Base-by-base conservation (phyloP, 2,329 filamentous ascomycete species). In the Didymosphaeria variabile region DNA sequence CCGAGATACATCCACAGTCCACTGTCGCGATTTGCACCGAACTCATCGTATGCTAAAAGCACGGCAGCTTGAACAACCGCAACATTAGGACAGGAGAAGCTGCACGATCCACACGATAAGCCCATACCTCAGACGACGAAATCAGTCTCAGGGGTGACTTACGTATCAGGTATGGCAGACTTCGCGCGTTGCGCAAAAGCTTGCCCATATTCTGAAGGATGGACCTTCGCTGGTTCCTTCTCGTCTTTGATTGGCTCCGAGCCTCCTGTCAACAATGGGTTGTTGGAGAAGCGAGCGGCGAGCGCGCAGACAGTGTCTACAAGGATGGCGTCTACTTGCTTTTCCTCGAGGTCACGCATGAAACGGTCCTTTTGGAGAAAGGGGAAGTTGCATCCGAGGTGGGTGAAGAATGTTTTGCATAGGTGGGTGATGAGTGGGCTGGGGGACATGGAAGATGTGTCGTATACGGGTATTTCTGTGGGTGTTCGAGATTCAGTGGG, bases 1-100 rank as follows among this genome's bases (percentile, higher is more conserved):
- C 93, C 93, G 1, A 97, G 83, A 72, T 96, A 97, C 92, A 97
- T 96, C 93, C 93, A 97, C 7, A 97, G 79, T 0, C 92, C 92
- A 74, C 92, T 96, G 72, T 97, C 93, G 69, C 94, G 91, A 66
- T 92, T 92, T 12, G 91, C 91, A 1, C 93, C 93, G 68, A 97
- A 97, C 46, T 94, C 90, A 67, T 96, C 92, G 72, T 97, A 97
- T 0, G 92, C 93, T 79, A 97, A 87, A 31, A 97, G 80, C 12
- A 97, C 79, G 52, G 90, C 93, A 0, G 93, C 92, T 70, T 97
- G 93, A 0, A 95, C 91, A 10, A 92, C 92, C 26, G 91, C 90
- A 1, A 96, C 89, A 2, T 90, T 93, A 0, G 93, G 93, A 63
- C 91, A 95, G 0, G 91, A 87, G 64, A 96, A 93, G n/a, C 53